Base-by-base conservation (phyloP, 2,329 filamentous ascomycete genomes). In the Grosmannia clavigera region DNA sequence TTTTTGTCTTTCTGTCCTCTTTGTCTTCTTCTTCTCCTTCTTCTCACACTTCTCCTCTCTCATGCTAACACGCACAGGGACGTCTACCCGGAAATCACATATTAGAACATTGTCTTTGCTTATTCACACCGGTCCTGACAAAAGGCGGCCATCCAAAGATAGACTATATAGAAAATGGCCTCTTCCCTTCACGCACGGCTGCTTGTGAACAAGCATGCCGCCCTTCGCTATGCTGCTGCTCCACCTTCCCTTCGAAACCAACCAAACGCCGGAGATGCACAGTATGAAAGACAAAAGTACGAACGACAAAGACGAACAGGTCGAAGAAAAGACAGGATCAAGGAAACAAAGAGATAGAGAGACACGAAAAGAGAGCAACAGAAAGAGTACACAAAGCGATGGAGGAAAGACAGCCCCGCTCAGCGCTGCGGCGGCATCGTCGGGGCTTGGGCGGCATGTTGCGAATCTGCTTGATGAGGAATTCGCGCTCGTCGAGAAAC, bases 401-500 rank as follows among this genome's bases (percentile, higher is more conserved):
- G 9, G 5, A 12, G 5, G 12, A 31, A 31, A 5, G 10, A 19
- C 51, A 11, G 3, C 11, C 25, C 35, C 12, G 9, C 16, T 43
- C 22, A 56, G n/a, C 54, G 33, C 9, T 35, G 33, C 33, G 9
- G 35, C 33, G 25, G 76, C 53, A 76, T 73, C 33, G 85, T 77
- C 3, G 83, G 83, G 83, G 83, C 58, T 75, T 78, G 3, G 79
- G 70, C 4, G 83, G 82, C 81, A 86, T 83, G 65, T 82, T 85
- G 66, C 79, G 79, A 68, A 99, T 97, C 73, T 96, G 92, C 73
- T 95, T 92, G 68, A 99, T 92, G 68, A 99, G 77, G 70, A 97
- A 99, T 67, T 94, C 92, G 70, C 95, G 90, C 78, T 99, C 94
- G 70, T 99, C 94, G 65, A 92, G 94, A 71, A 99, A 99, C 73